Evolutionary conservation across 2,329 filamentous ascomycete species (phyloP).

Genomic region (Myotisia sp.): DNA sequence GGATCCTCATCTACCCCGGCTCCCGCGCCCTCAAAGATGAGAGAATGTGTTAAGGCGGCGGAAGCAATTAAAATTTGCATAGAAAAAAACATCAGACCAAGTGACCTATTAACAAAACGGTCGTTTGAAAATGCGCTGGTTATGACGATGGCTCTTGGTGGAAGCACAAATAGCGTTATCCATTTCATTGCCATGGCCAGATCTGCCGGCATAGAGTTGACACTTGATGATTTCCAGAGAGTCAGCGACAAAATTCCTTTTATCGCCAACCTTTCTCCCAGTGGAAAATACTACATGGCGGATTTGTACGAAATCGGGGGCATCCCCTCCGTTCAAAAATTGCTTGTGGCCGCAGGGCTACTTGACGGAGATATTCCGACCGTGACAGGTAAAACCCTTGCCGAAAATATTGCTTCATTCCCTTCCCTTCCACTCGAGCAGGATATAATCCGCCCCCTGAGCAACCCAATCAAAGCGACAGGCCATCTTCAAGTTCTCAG

Average conservation of each 20-base stretch:
- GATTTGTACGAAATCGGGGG: conserved; percentile 78
- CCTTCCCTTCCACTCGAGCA: conserved; percentile 67
- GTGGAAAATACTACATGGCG: conserved; percentile 73
- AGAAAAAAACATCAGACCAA: conserved; percentile 67
- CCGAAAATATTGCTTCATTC: conserved; percentile 63
- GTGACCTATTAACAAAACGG: conserved; percentile 63
- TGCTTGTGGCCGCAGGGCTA: conserved; percentile 60
- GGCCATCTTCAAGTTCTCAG: conserved; percentile 80
- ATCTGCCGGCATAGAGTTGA: conserved; percentile 62
- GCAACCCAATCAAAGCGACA: conserved; percentile 69
- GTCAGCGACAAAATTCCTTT: conserved; percentile 73
- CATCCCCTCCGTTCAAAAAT: conserved; percentile 71
- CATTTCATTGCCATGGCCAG: conserved; percentile 86
- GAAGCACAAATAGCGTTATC: conserved; percentile 75
- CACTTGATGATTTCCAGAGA: conserved; percentile 68
- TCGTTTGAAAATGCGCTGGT: conserved; percentile 81
- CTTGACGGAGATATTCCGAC: conserved; percentile 68
- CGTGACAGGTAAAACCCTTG: conserved; percentile 70
- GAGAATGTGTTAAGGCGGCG: conserved; percentile 71
- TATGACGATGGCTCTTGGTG: conserved; percentile 82
- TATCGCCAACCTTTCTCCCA: conserved; percentile 72
- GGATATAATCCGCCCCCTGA: conserved; percentile 64
- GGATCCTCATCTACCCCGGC: conserved; percentile 76
- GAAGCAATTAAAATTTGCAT: conserved; percentile 66
- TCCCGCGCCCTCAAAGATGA: conserved; percentile 64